phyloP scores from a whole-genome alignment of 2,329 filamentous ascomycete species.

The Sporothrix globosa region DNA sequence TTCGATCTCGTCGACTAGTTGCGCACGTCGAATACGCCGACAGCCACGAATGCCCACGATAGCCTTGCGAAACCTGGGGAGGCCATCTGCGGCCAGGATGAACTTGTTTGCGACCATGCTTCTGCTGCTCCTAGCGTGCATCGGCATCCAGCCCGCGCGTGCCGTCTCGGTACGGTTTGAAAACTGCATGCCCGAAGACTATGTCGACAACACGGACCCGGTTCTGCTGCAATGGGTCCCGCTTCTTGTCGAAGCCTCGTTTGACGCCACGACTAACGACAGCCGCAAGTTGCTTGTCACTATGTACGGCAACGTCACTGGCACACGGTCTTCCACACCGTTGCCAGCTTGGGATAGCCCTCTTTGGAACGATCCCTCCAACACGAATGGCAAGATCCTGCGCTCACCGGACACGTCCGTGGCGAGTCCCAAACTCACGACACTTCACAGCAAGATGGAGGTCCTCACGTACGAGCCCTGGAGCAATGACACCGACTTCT shows the following conservation, averaged over 20 bases:
- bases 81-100: background rate
- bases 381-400: slow-evolving; percentile 75
- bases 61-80: background rate
- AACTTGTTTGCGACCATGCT: slow-evolving; percentile 39
- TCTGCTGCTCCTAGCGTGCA: slow-evolving; percentile 47
- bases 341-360: slow-evolving; percentile 64
- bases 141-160: slow-evolving; percentile 49
- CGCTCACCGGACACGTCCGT: slow-evolving; percentile 56
- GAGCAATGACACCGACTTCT: slow-evolving; percentile 64
- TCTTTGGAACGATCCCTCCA: slow-evolving; percentile 63
- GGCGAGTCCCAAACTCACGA: slow-evolving; percentile 65
- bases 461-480: slow-evolving; percentile 78
- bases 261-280: slow-evolving; percentile 59
- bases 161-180: slow-evolving; percentile 75
- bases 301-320: slow-evolving; percentile 89
- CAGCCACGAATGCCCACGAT: background rate
- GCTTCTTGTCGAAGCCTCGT: slow-evolving; percentile 71
- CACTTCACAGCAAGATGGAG: slow-evolving; percentile 70
- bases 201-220: slow-evolving; percentile 51
- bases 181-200: slow-evolving; percentile 75
- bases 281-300: slow-evolving; percentile 73
- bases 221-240: slow-evolving; percentile 78
- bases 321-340: slow-evolving; percentile 59
- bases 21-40: slow-evolving; percentile 24
- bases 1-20: background rate